Conservation (phyloP, 805 yeast genomes). For the Saturnispora sanitii region DNA sequence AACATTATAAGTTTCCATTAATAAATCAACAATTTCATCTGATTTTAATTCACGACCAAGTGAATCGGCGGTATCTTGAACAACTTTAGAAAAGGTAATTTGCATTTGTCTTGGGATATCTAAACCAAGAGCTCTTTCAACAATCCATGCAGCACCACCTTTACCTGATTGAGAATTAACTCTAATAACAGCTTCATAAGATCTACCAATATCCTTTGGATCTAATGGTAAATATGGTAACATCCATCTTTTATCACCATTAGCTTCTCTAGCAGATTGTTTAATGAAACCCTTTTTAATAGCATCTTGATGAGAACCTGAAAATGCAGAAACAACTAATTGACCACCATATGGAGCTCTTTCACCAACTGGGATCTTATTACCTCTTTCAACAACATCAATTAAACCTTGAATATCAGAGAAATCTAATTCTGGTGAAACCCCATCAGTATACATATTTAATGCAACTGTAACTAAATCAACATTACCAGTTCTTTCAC, state of each 20-base stretch:
- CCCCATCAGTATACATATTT: constrained; percentile 72
- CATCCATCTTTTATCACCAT: constrained; percentile 48
- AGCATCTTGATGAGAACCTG: constrained; percentile 41
- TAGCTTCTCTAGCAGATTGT: constrained; percentile 40
- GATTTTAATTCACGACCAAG: constrained; percentile 62
- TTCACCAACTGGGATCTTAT: constrained; percentile 63
- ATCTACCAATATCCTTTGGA: constrained; percentile 74
- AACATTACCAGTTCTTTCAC: constrained; percentile 81
- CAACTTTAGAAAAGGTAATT: constrained; percentile 54
- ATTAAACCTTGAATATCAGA: constrained; percentile 58
- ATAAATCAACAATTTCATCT: constrained; percentile 51
- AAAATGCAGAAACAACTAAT: constrained; percentile 68
- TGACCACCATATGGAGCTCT: constrained; percentile 80
- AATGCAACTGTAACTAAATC: constrained; percentile 67
- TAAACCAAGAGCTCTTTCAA: constrained; percentile 58
- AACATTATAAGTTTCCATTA: constrained; percentile 46
- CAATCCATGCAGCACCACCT: constrained; percentile 82
- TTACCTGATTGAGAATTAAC: constrained; percentile 83
- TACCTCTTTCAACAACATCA: constrained; percentile 64
- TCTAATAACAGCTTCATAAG: constrained; percentile 72
- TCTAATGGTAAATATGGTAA: constrained; percentile 74
- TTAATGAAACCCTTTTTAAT: constrained; percentile 32
- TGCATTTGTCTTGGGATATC: constrained; percentile 68
- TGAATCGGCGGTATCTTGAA: constrained; percentile 54
- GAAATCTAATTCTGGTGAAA: constrained; percentile 61